Base-by-base conservation (phyloP, 495 filamentous ascomycete species). In the Podospora appendiculata region DNA sequence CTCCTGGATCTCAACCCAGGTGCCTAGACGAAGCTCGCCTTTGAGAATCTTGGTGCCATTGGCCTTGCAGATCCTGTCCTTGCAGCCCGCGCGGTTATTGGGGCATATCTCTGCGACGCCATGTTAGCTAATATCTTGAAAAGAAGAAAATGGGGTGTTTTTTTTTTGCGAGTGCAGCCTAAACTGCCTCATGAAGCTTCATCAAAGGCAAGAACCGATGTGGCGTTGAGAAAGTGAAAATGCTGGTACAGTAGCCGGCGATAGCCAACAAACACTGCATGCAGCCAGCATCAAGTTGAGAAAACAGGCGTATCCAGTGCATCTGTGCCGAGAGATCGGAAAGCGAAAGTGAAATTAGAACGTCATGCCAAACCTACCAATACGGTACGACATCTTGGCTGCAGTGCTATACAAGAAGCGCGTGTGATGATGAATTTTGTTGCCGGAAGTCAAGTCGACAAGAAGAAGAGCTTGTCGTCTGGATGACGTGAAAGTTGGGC, bases 1-100 rank as follows among this genome's bases (percentile, higher is more conserved):
- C 0, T 69, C 67, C 41, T 73, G 55, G 25, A 78, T 71, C 11
- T 78, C 74, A 43, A 93, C 72, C 75, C 82, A 85, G 42, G 73
- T 73, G 32, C 86, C 90, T 32, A 85, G 74, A 12, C 90, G 84
- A 7, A 95, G 63, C 48, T 85, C 79, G 45, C 82, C 88, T 68
- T 93, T 93, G 5, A 43, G n/a, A 59, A 96, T 89, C 64, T 93
- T 92, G 52, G 73, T 55, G 6, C 67, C 70, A 13, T 58, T 58
- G 1, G 82, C 70, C 61, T 87, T 87, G 74, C 88, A 92, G 53
- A 79, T 76, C 16, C 67, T 72, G 67, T 81, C 83, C 51, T 81
- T 71, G 69, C 88, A 93, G 52, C 72, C 79, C 51, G 88, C 86
- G 39, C 87, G 83, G 59, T 65, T 72, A 58, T 60, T 79, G 8